Evolutionary conservation across 2,329 filamentous ascomycete species (phyloP), one percentile per base, ranked within the genome.

Genomic region (Fusarium penzigii): DNA sequence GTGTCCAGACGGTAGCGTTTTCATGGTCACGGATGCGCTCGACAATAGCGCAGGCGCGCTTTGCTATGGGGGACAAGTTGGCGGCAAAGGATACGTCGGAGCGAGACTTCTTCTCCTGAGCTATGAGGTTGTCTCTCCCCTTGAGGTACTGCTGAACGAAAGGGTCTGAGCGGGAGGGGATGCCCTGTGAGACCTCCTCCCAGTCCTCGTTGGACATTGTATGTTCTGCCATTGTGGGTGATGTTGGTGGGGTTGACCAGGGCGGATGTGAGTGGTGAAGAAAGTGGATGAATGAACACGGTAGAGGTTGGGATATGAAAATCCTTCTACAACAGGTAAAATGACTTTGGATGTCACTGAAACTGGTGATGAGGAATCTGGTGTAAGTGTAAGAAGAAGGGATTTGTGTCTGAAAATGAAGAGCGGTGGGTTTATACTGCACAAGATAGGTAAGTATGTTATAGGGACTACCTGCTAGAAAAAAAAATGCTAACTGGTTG

Each of bases 81-180:
- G 88, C 79, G 45, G 85, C 81, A 75, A 94, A 94, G 3, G 83
- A 80, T 65, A 64, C 63, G 58, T 90, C 92, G 69, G 91, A 92
- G 53, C 92, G 85, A 65, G 89, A 83, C 64, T 86, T 88, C 71
- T 90, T 87, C 70, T 97, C 94, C 67, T 96, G 83, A 16, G 79
- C 79, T 51, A 96, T 88, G 47, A 97, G 80, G 25, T 84, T 85
- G 62, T 87, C 81, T 46, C 92, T 84, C 17, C 90, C 90, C 41
- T 83, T 73, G 39, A 96, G 75, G 66, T 96, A 97, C 68, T 93
- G 85, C 63, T 90, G 84, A 43, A 97, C 82, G 70, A 96, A 92
- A 1, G 87, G 84, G 63, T 96, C 90, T 10, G 82, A 75, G 17
- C 72, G 72, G 2, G 72, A 70, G 5, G 85, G 85, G 38, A 88